Percentiles rank a stretch among this genome's conserved stretches.
phyloP scores from a whole-genome alignment of 2,329 filamentous ascomycete genomes.

The Trichoderma pleuroti region DNA sequence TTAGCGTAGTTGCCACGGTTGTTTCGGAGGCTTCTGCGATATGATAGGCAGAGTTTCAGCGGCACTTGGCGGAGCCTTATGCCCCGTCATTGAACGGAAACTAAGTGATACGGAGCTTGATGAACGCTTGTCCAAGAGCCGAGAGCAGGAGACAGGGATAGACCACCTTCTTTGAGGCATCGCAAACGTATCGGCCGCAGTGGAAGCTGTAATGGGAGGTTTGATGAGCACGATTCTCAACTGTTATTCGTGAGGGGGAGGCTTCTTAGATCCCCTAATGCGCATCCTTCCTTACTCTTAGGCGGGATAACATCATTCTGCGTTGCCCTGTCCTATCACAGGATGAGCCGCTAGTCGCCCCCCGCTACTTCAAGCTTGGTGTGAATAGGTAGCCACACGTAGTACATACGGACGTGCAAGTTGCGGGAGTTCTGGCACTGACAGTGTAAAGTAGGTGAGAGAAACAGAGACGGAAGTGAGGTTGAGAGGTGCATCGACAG shows the following conservation, averaged over 20 bases:
- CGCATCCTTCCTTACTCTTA: not conserved
- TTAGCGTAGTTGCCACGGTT: constrained; percentile 6
- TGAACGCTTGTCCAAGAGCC: not conserved
- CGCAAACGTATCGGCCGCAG: not conserved
- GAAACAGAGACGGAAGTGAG: not conserved
- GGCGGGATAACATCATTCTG: not conserved
- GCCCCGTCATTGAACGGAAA: not conserved
- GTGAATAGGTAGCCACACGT: not conserved
- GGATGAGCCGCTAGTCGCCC: not conserved
- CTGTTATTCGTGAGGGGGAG: not conserved
- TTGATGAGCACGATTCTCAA: not conserved
- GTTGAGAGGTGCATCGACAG: not conserved
- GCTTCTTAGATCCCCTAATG: not conserved
- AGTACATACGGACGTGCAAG: not conserved
- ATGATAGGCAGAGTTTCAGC: not conserved
- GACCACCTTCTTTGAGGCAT: not conserved
- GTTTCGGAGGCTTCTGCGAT: not conserved
- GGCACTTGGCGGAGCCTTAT: not conserved
- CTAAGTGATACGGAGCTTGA: not conserved
- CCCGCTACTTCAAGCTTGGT: not conserved
- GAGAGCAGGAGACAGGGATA: not conserved
- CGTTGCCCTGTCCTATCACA: not conserved
- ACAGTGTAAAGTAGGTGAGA: not conserved
- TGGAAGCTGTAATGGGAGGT: not conserved
- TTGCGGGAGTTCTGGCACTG: not conserved